Conservation (phyloP, 2,329 filamentous ascomycete species). For the Pseudogymnoascus destructans region DNA sequence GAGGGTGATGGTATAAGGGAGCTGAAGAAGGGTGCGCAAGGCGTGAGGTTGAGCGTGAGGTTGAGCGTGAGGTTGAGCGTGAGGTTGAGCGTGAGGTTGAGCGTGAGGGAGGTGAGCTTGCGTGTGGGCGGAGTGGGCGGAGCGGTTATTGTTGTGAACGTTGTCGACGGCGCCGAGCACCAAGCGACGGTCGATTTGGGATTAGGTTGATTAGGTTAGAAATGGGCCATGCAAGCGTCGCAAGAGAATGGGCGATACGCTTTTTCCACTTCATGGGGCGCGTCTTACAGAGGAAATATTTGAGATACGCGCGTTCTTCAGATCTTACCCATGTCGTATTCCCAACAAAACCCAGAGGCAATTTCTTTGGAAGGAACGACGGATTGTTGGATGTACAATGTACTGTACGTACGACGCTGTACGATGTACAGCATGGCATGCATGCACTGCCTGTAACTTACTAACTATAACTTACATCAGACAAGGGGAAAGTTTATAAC, state of each 20-base stretch:
- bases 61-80: not conserved
- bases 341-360: not conserved
- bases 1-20: not conserved
- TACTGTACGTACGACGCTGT: no score
- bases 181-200: not conserved
- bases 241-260: not conserved
- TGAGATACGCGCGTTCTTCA: not conserved
- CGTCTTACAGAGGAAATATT: not conserved
- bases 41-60: not conserved
- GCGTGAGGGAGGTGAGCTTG: not conserved
- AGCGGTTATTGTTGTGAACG: not conserved
- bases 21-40: not conserved
- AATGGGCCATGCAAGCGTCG: not conserved
- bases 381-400: not conserved
- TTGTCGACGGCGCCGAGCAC: slow-evolving; percentile 3
- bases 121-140: not conserved
- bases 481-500: slow-evolving; percentile 7
- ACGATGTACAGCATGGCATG: not conserved
- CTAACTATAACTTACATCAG: not conserved
- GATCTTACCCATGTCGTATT: not conserved
- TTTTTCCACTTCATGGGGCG: not conserved
- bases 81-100: no score
- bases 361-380: slow-evolving; percentile 1
- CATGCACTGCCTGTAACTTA: not conserved
- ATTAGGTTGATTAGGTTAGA: slow-evolving; percentile 3